Evolutionary conservation across 352 stramenopile species (phyloP).

Genomic region (Pythium dissimile): DNA sequence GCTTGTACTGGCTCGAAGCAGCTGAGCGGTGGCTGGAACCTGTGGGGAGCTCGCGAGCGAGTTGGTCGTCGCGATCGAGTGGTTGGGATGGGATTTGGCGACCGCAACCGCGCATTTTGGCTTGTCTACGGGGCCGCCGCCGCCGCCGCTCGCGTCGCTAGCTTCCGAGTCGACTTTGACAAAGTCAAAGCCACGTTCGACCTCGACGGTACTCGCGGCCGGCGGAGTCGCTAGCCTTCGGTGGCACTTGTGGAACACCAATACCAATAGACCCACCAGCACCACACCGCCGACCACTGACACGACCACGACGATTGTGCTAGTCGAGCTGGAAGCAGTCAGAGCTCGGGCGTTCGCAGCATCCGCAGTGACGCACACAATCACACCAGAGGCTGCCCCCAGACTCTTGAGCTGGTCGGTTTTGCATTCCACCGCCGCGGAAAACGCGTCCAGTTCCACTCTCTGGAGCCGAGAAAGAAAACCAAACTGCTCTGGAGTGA

Average conservation of each 20-base stretch:
- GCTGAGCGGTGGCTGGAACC: not conserved
- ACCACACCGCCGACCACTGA: not conserved
- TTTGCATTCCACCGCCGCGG: not conserved
- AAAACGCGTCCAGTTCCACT: not conserved
- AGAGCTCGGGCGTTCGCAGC: slow-evolving; percentile 1
- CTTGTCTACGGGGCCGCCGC: not conserved
- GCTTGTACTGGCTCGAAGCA: not conserved
- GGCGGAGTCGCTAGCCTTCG: too few species aligned
- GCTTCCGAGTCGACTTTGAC: slow-evolving; percentile 9
- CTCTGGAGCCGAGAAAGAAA: slow-evolving; percentile 4
- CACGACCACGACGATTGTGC: not conserved
- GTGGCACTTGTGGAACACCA: too few species aligned
- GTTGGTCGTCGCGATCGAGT: slow-evolving; percentile 1
- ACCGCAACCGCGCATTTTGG: not conserved
- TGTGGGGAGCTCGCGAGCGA: not conserved
- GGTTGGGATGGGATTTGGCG: not conserved
- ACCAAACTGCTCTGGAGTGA: slow-evolving; percentile 9
- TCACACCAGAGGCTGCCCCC: not conserved
- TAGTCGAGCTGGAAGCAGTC: not conserved
- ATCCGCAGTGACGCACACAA: too few species aligned
- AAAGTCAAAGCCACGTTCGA: not conserved
- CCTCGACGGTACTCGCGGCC: not conserved
- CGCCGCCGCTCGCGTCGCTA: not conserved
- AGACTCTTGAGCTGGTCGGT: not conserved
- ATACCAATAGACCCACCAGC: too few species aligned